Percentiles rank a stretch among this genome's conserved stretches.
phyloP scores from a whole-genome alignment of 1,284 basidiomycete genomes.

The Trichosporon ovoides region DNA sequence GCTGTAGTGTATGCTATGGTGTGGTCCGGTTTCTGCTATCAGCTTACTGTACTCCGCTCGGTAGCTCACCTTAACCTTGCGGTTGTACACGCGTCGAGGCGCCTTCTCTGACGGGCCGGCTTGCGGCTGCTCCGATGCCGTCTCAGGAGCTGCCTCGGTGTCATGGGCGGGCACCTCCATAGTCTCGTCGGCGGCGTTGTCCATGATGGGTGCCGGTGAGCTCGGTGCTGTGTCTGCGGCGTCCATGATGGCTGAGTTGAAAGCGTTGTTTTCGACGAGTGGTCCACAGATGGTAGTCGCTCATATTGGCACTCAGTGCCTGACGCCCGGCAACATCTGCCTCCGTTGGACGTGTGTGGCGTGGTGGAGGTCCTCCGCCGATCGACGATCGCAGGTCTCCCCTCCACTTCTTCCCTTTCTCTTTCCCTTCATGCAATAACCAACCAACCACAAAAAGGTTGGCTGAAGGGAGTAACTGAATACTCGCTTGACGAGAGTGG shows the following conservation, averaged over 20 bases:
- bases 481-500: constrained; percentile 26
- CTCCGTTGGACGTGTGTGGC: background rate
- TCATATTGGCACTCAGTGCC: background rate
- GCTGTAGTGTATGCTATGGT: constrained; percentile 36
- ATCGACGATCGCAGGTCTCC: too few relatives aligned
- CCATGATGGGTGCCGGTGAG: constrained; percentile 4
- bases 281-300: background rate
- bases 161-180: background rate
- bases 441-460: background rate
- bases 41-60: background rate
- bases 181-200: background rate
- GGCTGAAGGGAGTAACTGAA: constrained; percentile 5
- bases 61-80: constrained; percentile 14
- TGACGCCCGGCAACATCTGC: background rate
- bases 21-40: constrained; percentile 24
- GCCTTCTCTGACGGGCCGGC: constrained; percentile 12
- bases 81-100: constrained; percentile 6
- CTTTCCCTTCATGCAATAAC: background rate
- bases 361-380: background rate
- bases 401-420: too few relatives aligned
- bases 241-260: constrained; percentile 4
- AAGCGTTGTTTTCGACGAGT: background rate
- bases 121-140: constrained; percentile 8
- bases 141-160: constrained; percentile 1
- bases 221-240: constrained; percentile 9